phyloP scores from a whole-genome alignment of 2,329 filamentous ascomycete genomes.

The Apiospora phragmitis region DNA sequence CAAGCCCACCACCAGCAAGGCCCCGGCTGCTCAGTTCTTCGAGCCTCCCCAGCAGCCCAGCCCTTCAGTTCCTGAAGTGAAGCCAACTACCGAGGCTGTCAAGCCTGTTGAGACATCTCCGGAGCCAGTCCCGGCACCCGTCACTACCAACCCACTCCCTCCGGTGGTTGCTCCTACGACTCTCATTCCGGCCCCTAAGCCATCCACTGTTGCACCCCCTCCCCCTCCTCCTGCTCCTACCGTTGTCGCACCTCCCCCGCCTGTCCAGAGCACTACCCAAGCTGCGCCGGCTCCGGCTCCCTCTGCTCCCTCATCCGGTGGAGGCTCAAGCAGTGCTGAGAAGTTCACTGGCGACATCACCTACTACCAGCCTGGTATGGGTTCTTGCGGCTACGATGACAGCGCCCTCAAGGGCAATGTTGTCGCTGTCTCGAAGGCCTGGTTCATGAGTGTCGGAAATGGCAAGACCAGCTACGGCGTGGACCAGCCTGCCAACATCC shows the following conservation, averaged over 20 bases:
- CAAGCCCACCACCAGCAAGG: slow-evolving; percentile 17
- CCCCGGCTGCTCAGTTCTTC: slow-evolving; percentile 19
- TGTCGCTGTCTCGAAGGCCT: slow-evolving; percentile 64
- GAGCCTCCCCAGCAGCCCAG: slow-evolving; percentile 13
- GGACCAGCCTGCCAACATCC: slow-evolving; percentile 52
- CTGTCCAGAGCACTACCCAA: background rate
- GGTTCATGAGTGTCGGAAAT: slow-evolving; percentile 56
- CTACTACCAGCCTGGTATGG: slow-evolving; percentile 70
- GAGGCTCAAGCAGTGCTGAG: slow-evolving; percentile 31
- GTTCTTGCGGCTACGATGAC: slow-evolving; percentile 67
- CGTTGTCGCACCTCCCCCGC: background rate
- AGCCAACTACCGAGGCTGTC: background rate
- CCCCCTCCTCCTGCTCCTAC: background rate
- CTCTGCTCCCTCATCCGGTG: slow-evolving; percentile 24
- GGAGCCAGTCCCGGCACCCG: slow-evolving; percentile 15
- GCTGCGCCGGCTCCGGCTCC: slow-evolving; percentile 12
- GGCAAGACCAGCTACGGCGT: slow-evolving; percentile 53
- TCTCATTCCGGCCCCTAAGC: slow-evolving; percentile 16
- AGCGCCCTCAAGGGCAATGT: slow-evolving; percentile 59
- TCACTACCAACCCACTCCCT: slow-evolving; percentile 15
- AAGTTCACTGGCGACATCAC: slow-evolving; percentile 64
- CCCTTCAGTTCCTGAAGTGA: background rate
- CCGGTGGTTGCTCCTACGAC: slow-evolving; percentile 17
- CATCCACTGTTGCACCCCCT: background rate
- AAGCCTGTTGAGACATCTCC: slow-evolving; percentile 9